Evolutionary conservation across 192 early-diverging fungal species (phyloP).

Genomic region (Coemansia sp.): DNA sequence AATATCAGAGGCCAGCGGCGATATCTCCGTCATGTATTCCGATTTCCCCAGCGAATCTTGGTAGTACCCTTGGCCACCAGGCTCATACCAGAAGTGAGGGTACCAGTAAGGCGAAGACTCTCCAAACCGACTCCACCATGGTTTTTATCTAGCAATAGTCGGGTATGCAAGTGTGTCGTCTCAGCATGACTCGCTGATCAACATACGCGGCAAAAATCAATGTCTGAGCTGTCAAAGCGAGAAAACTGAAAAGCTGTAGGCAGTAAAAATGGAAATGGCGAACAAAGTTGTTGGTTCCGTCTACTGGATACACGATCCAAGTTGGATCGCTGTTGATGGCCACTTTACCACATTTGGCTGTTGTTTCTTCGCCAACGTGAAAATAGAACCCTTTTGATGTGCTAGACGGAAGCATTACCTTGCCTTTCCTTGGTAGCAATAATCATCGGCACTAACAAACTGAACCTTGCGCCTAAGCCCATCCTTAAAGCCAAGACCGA

Average conservation of each 20-base stretch:
- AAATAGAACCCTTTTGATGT: conserved; percentile 77
- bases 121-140: conserved; percentile 61
- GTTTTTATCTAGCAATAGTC: conserved; percentile 61
- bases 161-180: conserved; percentile 63
- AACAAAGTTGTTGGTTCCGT: conserved; percentile 80
- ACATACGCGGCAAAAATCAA: conserved; percentile 69
- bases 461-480: conserved; percentile 48
- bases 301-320: conserved; percentile 88
- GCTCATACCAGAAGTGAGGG: conserved; percentile 78
- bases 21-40: conserved; percentile 85
- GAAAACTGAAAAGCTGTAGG: conserved; percentile 64
- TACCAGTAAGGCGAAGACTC: conserved; percentile 77
- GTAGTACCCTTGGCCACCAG: conserved; percentile 79
- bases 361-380: conserved; percentile 79
- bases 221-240: conserved; percentile 59
- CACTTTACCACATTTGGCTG: conserved; percentile 57
- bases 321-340: conserved; percentile 66
- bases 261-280: conserved; percentile 71
- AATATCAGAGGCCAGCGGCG: conserved; percentile 80
- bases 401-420: conserved; percentile 40
- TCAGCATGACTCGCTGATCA: conserved; percentile 73
- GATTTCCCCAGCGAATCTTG: conserved; percentile 91
- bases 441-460: conserved; percentile 32
- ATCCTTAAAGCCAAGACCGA: conserved; percentile 40
- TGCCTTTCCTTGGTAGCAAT: conserved; percentile 37